These are phyloP conservation scores for Anthostomella pinea DNA, from an alignment of 2,329 filamentous ascomycete genomes.

Conservation along the genomic window DNA sequence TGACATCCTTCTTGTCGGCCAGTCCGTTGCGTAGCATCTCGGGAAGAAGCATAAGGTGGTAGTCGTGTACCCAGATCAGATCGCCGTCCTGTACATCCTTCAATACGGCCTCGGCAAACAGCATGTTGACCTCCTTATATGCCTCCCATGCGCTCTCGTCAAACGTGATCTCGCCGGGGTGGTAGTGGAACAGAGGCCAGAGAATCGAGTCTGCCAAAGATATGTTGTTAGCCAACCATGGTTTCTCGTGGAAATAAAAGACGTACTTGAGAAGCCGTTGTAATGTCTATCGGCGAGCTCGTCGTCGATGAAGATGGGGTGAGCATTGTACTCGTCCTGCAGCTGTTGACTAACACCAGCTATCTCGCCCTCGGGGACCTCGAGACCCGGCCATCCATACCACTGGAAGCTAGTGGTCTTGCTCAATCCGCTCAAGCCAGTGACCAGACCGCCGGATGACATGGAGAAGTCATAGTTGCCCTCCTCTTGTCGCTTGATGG, in stretches of 20 bases:
- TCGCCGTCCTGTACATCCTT: conserved; percentile 90
- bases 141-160: conserved; percentile 93
- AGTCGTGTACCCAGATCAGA: conserved; percentile 97
- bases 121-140: conserved; percentile 87
- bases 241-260: conserved; percentile 2
- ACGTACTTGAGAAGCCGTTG: conserved; percentile 93
- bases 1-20: conserved; percentile 78
- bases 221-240: too few species aligned
- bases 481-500: conserved; percentile 90
- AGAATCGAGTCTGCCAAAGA: conserved; percentile 76
- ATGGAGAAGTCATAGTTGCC: conserved; percentile 91
- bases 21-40: conserved; percentile 93
- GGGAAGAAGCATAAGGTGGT: conserved; percentile 95
- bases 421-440: conserved; percentile 83
- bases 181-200: conserved; percentile 98
- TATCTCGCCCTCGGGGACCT: conserved; percentile 83
- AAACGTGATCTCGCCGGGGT: conserved; percentile 96
- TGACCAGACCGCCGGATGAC: conserved; percentile 95
- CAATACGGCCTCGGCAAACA: conserved; percentile 85
- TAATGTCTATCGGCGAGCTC: conserved; percentile 94
- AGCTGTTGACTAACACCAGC: conserved; percentile 71
- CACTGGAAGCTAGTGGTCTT: conserved; percentile 95
- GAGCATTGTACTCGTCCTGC: conserved; percentile 82
- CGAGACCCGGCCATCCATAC: conserved; percentile 96
- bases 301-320: conserved; percentile 90